Evolutionary conservation across 2,329 filamentous ascomycete genomes (phyloP), one percentile per base, ranked within the genome.

Genomic region (Pseudocercospora pini-densiflorae): DNA sequence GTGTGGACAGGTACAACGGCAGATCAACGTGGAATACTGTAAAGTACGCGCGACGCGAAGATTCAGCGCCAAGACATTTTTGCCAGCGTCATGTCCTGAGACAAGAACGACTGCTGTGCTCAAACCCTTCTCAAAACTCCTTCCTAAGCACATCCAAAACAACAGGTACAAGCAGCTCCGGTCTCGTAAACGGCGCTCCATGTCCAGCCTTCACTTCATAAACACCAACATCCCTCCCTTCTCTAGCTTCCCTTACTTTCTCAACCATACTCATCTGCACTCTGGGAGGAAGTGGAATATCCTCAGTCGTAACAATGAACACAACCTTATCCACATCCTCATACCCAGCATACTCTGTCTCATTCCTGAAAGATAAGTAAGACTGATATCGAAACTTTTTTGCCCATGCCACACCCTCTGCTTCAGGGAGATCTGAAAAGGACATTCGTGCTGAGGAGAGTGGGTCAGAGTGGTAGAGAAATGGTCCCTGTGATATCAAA

Each of bases 311-410:
- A 49, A 49, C 19, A 10, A 23, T 49, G 23, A 49, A 49, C 45
- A 49, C 45, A 49, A 49, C 45, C 45, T 49, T 49, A 10, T 49
- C 45, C 45, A 49, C 45, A 49, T 49, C 45, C 45, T 21, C 45
- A 23, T 49, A 49, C 45, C 45, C 45, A 24, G 45, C 45, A 49
- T 49, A 23, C 7, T 49, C 45, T 21, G 45, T 49, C 10, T 49
- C 23, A 5, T 49, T 49, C n/a, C 9, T 21, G 23, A 49, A 21
- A 19, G 45, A 23, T 5, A 49, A 14, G 12, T 49, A 49, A 9
- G 45, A 49, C 45, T 49, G 45, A 14, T 9, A 49, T 24, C 45
- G n/a, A 24, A 49, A 49, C 8, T 24, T 21, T n/a, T 49, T 23
- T 2, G 19, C 45, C n/a, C n/a, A 21, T 23, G 45, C 45, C 19